Percentiles rank a stretch among this genome's conserved stretches.
Conservation (phyloP, 1,284 basidiomycete genomes). For the Grifola frondosa region DNA sequence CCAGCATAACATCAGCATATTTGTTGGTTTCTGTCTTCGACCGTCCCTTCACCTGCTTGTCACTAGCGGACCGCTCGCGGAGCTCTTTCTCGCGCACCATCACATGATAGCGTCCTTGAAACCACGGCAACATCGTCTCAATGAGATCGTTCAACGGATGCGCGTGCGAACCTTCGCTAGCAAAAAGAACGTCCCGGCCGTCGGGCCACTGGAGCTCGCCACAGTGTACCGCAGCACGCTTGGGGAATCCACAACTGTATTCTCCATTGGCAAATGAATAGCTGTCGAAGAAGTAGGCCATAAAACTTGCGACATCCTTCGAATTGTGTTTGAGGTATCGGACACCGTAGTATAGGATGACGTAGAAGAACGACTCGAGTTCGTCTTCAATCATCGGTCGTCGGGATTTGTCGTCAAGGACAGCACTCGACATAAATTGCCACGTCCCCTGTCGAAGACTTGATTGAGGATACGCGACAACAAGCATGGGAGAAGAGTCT, state of each 20-base stretch:
- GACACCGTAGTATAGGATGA: neutral
- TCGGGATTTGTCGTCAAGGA: neutral
- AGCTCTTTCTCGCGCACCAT: too few relatives aligned
- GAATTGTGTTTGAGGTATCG: slow-evolving; percentile 2
- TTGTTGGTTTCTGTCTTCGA: too few relatives aligned
- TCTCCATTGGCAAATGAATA: too few relatives aligned
- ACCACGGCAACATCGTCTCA: neutral
- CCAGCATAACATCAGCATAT: too few relatives aligned
- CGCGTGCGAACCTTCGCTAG: neutral
- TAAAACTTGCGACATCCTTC: neutral
- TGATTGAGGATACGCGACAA: too few relatives aligned
- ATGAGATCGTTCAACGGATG: slow-evolving; percentile 7
- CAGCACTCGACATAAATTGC: slow-evolving; percentile 10
- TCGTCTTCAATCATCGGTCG: neutral
- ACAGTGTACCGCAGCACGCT: too few relatives aligned
- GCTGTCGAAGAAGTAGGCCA: slow-evolving; percentile 1
- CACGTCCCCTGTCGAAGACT: slow-evolving; percentile 11
- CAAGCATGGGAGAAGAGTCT: too few relatives aligned
- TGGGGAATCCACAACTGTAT: too few relatives aligned
- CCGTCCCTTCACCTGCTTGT: too few relatives aligned
- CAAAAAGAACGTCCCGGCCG: neutral
- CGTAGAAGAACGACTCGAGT: slow-evolving; percentile 6
- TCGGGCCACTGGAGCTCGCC: neutral
- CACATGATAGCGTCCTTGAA: slow-evolving; percentile 8
- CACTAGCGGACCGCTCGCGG: too few relatives aligned